Evolutionary conservation across 108 stramenopile species (phyloP).

Genomic region (Cyclotella baltica): DNA sequence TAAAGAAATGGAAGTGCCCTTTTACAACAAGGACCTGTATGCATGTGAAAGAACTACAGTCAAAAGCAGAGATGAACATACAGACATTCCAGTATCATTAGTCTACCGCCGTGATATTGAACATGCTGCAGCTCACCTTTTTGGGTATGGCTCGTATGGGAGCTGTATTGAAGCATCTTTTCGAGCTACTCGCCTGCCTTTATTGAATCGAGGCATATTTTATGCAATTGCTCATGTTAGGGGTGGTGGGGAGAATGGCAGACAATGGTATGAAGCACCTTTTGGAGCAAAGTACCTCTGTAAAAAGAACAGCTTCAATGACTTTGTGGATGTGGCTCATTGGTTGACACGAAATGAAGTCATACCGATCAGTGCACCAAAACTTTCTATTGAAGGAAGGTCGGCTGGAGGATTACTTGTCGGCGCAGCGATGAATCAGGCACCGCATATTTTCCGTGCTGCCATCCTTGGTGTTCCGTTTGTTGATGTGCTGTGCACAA

Average conservation of each 20-base stretch:
- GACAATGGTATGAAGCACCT: conserved; percentile 97
- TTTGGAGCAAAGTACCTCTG: conserved; percentile 92
- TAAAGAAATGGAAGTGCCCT: conserved; percentile 86
- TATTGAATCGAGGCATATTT: conserved; percentile 89
- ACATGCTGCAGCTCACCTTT: conserved; percentile 65
- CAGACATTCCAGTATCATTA: conserved; percentile 82
- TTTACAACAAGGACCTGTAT: conserved; percentile 83
- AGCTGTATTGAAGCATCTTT: conserved; percentile 87
- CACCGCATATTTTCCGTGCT: conserved; percentile 88
- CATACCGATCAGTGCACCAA: conserved; percentile 43
- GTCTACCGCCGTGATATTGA: conserved; percentile 87
- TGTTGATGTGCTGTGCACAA: conserved; percentile 88
- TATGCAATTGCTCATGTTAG: conserved; percentile 94
- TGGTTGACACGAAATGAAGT: conserved; percentile 48
- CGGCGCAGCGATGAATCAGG: conserved; percentile 75
- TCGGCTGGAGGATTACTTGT: conserved; percentile 77
- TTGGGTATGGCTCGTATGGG: conserved; percentile 96
- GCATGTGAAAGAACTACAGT: conserved; percentile 79
- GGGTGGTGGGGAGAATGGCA: conserved; percentile 97
- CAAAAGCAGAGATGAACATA: conserved; percentile 78
- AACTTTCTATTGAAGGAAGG: conserved; percentile 77
- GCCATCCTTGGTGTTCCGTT: conserved; percentile 96
- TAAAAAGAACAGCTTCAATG: conserved; percentile 96
- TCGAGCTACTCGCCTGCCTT: conserved; percentile 70
- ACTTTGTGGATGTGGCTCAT: conserved; percentile 88